These are phyloP conservation scores for Pichia pseudocactophila DNA, from an alignment of 805 yeast species.

Conservation along the genomic window DNA sequence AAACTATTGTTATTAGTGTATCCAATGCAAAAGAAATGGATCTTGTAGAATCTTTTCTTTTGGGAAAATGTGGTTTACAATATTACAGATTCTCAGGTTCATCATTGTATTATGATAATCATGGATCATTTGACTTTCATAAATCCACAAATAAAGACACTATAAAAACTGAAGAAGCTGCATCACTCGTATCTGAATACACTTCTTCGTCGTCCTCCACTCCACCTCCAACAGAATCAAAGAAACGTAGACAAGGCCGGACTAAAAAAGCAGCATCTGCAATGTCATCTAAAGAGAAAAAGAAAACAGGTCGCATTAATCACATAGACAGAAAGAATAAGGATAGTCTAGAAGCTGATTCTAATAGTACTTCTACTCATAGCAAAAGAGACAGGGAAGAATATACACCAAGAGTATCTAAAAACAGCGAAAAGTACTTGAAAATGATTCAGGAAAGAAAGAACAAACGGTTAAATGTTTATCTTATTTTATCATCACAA, in stretches of 20 bases:
- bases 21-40: conserved; percentile 63
- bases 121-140: conserved; percentile 26
- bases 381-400: conserved; percentile 20
- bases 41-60: conserved; percentile 63
- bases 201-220: not conserved
- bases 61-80: conserved; percentile 56
- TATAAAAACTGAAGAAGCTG: conserved; percentile 5
- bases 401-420: conserved; percentile 24
- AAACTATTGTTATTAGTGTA: conserved; percentile 42
- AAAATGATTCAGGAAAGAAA: conserved; percentile 14
- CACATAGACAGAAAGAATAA: conserved; percentile 4
- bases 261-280: not conserved
- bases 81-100: conserved; percentile 63
- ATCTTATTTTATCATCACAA: conserved; percentile 39
- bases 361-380: conserved; percentile 1
- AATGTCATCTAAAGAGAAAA: not conserved
- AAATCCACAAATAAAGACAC: conserved; percentile 10
- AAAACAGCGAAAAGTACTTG: conserved; percentile 21
- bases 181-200: not conserved
- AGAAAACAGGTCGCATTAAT: conserved; percentile 6
- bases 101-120: conserved; percentile 33
- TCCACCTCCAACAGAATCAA: not conserved
- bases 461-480: conserved; percentile 25
- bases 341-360: conserved; percentile 3
- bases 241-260: conserved; percentile 5